A percentile compares a stretch with the other conserved stretches of the same genome.
These are phyloP conservation scores for Cladosporium sp. DNA, from an alignment of 2,329 filamentous ascomycete species.

Conservation along the genomic window DNA sequence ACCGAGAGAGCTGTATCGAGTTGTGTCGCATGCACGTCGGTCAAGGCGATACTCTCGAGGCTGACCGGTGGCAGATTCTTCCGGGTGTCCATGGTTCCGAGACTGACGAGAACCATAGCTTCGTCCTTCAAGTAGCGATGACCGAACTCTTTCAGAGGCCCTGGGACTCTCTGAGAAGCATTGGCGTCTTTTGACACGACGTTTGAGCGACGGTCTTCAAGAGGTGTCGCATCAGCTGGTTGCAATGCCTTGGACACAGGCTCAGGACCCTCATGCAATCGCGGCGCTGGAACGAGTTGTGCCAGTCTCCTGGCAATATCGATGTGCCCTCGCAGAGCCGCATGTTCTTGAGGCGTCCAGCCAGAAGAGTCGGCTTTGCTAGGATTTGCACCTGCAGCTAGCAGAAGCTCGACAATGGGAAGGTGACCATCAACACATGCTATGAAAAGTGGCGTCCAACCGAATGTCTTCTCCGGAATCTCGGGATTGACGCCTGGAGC, in stretches of 20 bases:
- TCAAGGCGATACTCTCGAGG: slow-evolving; percentile 81
- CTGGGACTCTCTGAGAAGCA: slow-evolving; percentile 45
- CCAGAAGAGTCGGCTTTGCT: slow-evolving; percentile 77
- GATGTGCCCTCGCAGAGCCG: slow-evolving; percentile 82
- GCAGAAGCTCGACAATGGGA: slow-evolving; percentile 68
- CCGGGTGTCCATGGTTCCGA: slow-evolving; percentile 91
- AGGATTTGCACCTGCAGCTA: slow-evolving; percentile 72
- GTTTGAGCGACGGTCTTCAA: slow-evolving; percentile 43
- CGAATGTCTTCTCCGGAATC: slow-evolving; percentile 75
- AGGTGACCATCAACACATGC: slow-evolving; percentile 85
- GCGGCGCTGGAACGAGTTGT: slow-evolving; percentile 45
- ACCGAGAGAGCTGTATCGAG: slow-evolving; percentile 91
- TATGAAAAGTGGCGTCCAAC: slow-evolving; percentile 94
- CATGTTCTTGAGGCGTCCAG: slow-evolving; percentile 93
- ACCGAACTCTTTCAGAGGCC: slow-evolving; percentile 91
- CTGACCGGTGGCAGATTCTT: slow-evolving; percentile 77
- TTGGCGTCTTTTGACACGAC: slow-evolving; percentile 36
- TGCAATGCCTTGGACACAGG: slow-evolving; percentile 3
- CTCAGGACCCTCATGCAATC: slow-evolving; percentile 25
- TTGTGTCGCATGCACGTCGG: slow-evolving; percentile 85
- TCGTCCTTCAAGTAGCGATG: slow-evolving; percentile 90
- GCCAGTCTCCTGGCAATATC: slow-evolving; percentile 69
- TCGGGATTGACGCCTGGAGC: slow-evolving; percentile 73
- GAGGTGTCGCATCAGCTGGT: slow-evolving; percentile 29
- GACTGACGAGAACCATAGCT: slow-evolving; percentile 83